These are phyloP conservation scores for Quercus glauca DNA, from an alignment of 306 rosid genomes.

Conservation along the genomic window DNA sequence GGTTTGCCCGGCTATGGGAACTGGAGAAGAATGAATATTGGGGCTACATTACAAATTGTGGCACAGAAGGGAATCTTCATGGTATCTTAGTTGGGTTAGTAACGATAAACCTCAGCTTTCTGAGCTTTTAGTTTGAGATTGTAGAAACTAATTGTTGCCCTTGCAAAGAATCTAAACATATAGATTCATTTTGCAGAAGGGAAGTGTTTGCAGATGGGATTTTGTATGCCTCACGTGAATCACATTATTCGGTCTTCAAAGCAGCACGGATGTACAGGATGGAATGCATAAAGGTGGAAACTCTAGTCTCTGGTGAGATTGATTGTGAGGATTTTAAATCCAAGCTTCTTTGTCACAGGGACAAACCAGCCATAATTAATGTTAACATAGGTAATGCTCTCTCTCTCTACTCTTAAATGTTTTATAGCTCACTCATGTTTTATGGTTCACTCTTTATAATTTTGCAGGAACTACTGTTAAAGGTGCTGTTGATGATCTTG, in stretches of 20 bases:
- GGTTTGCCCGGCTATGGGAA: constrained; percentile 98
- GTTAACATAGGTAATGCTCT: constrained; percentile 47
- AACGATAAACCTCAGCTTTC: not conserved
- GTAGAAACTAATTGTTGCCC: not conserved
- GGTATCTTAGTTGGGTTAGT: constrained; percentile 73
- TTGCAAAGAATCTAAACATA: not conserved
- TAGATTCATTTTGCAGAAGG: constrained; percentile 37
- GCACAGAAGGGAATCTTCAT: constrained; percentile 97
- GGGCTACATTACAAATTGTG: constrained; percentile 98
- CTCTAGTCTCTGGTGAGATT: constrained; percentile 51
- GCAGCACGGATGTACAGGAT: constrained; percentile 58
- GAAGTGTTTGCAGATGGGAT: constrained; percentile 63
- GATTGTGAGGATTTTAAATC: constrained; percentile 52
- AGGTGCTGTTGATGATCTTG: constrained; percentile 68
- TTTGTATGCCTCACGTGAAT: constrained; percentile 54
- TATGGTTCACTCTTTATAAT: constrained; percentile 5
- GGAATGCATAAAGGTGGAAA: constrained; percentile 45
- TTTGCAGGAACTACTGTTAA: constrained; percentile 55
- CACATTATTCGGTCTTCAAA: constrained; percentile 47
- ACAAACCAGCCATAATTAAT: constrained; percentile 59
- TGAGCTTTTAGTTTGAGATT: not conserved
- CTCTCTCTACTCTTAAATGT: not conserved
- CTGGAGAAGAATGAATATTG: constrained; percentile 85
- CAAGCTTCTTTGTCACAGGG: constrained; percentile 42
- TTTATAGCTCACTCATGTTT: constrained; percentile 8